Conservation (phyloP, 2,329 filamentous ascomycete species). For the Thelonectria olida region DNA sequence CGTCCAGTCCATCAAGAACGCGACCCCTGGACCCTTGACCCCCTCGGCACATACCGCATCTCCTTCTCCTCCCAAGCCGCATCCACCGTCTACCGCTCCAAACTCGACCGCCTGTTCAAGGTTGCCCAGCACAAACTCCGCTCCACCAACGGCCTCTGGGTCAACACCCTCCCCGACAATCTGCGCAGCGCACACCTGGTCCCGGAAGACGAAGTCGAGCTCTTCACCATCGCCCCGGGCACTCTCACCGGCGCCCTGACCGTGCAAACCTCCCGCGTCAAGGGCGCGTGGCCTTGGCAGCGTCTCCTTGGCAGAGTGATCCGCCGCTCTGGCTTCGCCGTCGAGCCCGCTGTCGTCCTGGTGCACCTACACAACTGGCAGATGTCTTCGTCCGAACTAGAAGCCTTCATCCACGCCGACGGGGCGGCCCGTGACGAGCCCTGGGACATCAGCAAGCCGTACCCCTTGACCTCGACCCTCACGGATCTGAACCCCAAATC, state of each 20-base stretch:
- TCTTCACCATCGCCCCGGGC: conserved; percentile 43
- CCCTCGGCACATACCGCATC: conserved; percentile 73
- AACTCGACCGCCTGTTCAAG: conserved; percentile 45
- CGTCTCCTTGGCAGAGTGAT: conserved; percentile 35
- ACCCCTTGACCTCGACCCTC: conserved; percentile 20
- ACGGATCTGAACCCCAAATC: conserved; percentile 4
- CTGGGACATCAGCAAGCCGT: conserved; percentile 26
- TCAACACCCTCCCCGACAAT: conserved; percentile 36
- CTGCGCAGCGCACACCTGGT: conserved; percentile 30
- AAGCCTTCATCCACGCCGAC: conserved; percentile 24
- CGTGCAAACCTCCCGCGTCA: conserved; percentile 30
- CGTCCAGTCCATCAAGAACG: conserved; percentile 68
- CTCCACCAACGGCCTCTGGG: conserved; percentile 44
- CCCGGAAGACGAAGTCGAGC: conserved; percentile 36
- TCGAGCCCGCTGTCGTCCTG: conserved; percentile 43
- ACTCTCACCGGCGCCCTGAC: conserved; percentile 27
- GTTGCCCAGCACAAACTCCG: conserved; percentile 43
- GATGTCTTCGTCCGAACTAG: conserved; percentile 39
- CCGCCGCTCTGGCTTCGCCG: conserved; percentile 29
- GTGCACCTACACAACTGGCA: conserved; percentile 41
- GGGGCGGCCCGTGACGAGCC: conserved; percentile 14
- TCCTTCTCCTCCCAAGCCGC: conserved; percentile 70
- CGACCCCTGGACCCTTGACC: conserved; percentile 69
- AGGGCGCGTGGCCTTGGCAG: conserved; percentile 38
- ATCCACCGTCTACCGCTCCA: conserved; percentile 66